phyloP scores from a whole-genome alignment of 768 basidiomycete genomes.

The Leucocoprinus leucothites region DNA sequence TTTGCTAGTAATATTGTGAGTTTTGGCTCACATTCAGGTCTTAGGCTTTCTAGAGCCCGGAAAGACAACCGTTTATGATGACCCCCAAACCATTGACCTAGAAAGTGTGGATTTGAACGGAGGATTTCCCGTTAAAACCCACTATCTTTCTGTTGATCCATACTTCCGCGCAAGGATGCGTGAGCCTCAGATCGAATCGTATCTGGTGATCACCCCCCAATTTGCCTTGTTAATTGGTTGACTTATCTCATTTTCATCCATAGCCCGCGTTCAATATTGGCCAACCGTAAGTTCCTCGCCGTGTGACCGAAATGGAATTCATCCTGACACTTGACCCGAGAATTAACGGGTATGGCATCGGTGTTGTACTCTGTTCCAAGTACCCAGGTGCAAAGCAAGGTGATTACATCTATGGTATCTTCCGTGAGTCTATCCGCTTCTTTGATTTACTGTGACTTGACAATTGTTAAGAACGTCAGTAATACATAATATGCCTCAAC shows the following conservation, averaged over 20 bases:
- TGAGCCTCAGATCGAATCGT: constrained; percentile 19
- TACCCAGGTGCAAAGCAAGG: constrained; percentile 16
- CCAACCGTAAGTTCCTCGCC: constrained; percentile 7
- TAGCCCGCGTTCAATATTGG: constrained; percentile 14
- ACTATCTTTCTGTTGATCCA: constrained; percentile 44
- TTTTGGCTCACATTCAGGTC: neutral
- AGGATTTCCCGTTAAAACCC: constrained; percentile 39
- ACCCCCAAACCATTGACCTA: constrained; percentile 38
- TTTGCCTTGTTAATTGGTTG: neutral
- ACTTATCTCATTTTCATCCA: neutral
- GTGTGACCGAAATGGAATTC: neutral
- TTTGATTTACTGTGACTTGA: neutral
- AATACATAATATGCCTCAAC: constrained; percentile 33
- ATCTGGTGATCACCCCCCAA: constrained; percentile 5
- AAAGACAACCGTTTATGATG: constrained; percentile 37
- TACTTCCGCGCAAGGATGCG: constrained; percentile 39
- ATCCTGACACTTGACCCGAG: constrained; percentile 15
- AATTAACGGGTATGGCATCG: constrained; percentile 28
- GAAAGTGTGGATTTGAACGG: constrained; percentile 35
- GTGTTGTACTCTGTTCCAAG: constrained; percentile 31
- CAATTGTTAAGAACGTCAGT: constrained; percentile 28
- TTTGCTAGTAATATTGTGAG: too few species aligned
- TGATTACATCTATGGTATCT: constrained; percentile 9
- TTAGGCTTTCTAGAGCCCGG: constrained; percentile 30
- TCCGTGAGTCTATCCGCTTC: neutral